Base-by-base conservation (phyloP, 352 stramenopile species). In the Pseudoperonospora humuli region DNA sequence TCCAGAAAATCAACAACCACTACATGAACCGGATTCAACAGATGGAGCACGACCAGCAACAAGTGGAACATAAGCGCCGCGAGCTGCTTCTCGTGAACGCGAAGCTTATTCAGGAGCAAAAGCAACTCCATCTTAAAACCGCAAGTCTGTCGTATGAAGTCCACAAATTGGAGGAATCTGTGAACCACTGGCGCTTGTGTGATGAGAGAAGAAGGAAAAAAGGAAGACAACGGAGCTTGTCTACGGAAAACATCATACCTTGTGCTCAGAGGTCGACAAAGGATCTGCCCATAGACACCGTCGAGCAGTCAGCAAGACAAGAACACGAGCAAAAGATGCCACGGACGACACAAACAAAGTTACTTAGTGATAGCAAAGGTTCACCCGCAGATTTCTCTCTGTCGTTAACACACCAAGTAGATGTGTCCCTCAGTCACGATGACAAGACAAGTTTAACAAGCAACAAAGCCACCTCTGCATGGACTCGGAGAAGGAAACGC, bases 31-130 rank as follows among this genome's bases (percentile, higher is more conserved):
- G 56, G 3, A 67, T 86, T n/a, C 64, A 69, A 5, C 67, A 79
- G 19, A 45, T 84, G 3, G 69, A 86, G 13, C 37, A 66, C 10
- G 51, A 50, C 7, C 71, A 75, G 35, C 35, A 67, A 8, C 48
- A 61, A 7, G 61, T 75, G 23, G 58, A 71, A n/a, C 46, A 64
- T 13, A 86, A 81, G 33, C 68, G 71, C 7, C 58, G 75, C n/a
- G 75, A 83, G 25, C 45, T 86, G 4, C 50, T 86, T 19, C 45
- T 86, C 7, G 61, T 77, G 11, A 86, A 86, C 20, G 65, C 75
- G 5, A 83, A 83, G 34, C 57, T 84, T 18, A 65, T 81, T 10
- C 75, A 83, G 39, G 68, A 81, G 8, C 75, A 83, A 9, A 74
- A 76, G 31, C 69, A 81, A 28, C 43, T 78, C 3, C 67, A 78